Evolutionary conservation across 192 early-diverging fungal genomes (phyloP).

Genomic region (Powellomyces hirtus): DNA sequence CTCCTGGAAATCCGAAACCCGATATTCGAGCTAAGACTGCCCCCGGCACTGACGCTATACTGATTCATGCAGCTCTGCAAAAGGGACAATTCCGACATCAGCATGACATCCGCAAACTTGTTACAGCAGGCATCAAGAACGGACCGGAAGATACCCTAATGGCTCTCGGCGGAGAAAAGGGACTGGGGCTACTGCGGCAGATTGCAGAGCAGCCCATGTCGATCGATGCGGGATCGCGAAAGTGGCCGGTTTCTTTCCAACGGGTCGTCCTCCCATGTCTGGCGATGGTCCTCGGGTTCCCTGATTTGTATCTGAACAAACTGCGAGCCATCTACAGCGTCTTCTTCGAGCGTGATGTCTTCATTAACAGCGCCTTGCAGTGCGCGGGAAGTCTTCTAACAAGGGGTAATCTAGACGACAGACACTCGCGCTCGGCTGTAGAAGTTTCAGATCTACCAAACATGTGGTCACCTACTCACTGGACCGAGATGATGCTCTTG

Average conservation of each 20-base stretch:
- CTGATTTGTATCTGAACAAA: not conserved
- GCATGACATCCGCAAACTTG: conserved; percentile 5
- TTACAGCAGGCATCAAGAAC: not conserved
- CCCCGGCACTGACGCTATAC: no score
- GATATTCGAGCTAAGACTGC: not conserved
- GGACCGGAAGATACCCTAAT: conserved; percentile 9
- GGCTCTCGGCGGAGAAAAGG: not conserved
- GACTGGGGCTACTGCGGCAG: not conserved
- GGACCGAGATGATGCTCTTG: conserved; percentile 5
- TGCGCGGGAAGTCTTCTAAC: not conserved
- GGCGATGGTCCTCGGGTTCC: not conserved
- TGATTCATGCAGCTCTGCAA: no score
- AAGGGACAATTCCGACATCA: not conserved
- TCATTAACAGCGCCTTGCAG: not conserved
- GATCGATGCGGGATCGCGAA: not conserved
- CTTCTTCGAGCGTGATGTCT: not conserved
- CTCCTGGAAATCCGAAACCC: not conserved
- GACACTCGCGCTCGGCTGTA: not conserved
- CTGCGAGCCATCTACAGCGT: not conserved
- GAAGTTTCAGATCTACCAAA: not conserved
- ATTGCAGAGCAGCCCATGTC: not conserved
- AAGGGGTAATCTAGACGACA: not conserved
- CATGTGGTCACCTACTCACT: not conserved
- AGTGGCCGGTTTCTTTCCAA: conserved; percentile 1
- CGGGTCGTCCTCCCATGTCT: conserved; percentile 1